These are phyloP conservation scores for Stygiomarasmius scandens DNA, from an alignment of 1,284 basidiomycete species.

Conservation along the genomic window DNA sequence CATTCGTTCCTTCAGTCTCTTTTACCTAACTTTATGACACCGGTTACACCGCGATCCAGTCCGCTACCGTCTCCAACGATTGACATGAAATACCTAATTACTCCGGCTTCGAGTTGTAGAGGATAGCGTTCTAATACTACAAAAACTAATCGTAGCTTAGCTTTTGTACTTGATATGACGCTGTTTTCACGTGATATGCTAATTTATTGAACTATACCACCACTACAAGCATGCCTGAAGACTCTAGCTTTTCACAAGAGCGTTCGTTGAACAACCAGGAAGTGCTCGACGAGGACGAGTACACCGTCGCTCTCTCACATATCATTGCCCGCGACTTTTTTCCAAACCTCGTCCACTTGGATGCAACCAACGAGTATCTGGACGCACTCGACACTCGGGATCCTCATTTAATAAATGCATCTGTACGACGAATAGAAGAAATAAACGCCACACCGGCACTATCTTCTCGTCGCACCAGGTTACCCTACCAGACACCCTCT, in stretches of 20 bases:
- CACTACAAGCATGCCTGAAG: background rate
- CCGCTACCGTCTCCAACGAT: slow-evolving; percentile 4
- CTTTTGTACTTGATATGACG: background rate
- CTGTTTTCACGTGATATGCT: background rate
- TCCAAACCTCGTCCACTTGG: slow-evolving; percentile 84
- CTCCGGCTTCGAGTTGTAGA: background rate
- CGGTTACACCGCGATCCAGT: slow-evolving; percentile 15
- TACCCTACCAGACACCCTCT: slow-evolving; percentile 55
- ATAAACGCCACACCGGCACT: slow-evolving; percentile 54
- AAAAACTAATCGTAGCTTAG: background rate
- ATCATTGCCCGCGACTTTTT: slow-evolving; percentile 99
- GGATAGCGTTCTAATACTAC: background rate
- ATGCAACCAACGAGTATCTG: slow-evolving; percentile 85
- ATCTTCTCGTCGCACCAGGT: slow-evolving; percentile 32
- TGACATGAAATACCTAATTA: background rate
- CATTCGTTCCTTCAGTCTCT: slow-evolving; percentile 6
- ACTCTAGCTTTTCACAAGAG: slow-evolving; percentile 17
- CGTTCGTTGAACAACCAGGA: slow-evolving; percentile 72
- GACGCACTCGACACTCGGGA: slow-evolving; percentile 77
- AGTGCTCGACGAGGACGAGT: slow-evolving; percentile 94
- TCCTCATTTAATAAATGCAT: slow-evolving; percentile 69
- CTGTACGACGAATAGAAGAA: slow-evolving; percentile 73
- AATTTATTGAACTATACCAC: background rate
- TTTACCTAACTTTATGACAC: background rate
- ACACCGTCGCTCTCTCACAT: slow-evolving; percentile 87